phyloP scores from a whole-genome alignment of 1,139 yeast genomes.

The Kodamaea plutei region DNA sequence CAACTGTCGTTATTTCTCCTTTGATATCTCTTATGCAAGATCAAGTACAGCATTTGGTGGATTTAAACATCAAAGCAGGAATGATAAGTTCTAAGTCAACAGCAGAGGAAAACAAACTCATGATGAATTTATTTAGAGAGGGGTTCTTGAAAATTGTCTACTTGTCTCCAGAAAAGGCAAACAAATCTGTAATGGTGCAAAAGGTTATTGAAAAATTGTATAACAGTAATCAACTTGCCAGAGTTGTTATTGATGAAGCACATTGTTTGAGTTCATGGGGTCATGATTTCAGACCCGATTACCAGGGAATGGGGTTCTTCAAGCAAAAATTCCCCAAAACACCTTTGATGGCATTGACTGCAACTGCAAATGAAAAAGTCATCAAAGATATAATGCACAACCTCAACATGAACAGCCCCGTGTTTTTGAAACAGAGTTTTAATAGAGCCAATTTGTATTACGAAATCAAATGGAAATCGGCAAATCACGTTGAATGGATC shows the following conservation, averaged over 20 bases:
- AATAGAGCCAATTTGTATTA: conserved; percentile 84
- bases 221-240: conserved; percentile 56
- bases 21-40: conserved; percentile 96
- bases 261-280: conserved; percentile 99
- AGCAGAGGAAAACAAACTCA: conserved; percentile 58
- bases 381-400: conserved; percentile 80
- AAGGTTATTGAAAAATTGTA: conserved; percentile 58
- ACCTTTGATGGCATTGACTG: conserved; percentile 95
- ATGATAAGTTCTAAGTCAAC: conserved; percentile 81
- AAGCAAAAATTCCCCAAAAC: conserved; percentile 70
- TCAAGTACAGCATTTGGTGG: conserved; percentile 78
- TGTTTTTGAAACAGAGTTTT: conserved; percentile 71
- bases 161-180: conserved; percentile 93
- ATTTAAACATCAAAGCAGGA: conserved; percentile 70
- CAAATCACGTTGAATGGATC: conserved; percentile 58
- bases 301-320: conserved; percentile 73
- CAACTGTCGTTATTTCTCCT: conserved; percentile 92
- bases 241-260: conserved; percentile 95
- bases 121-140: conserved; percentile 56
- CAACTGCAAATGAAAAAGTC: conserved; percentile 94
- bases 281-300: conserved; percentile 96
- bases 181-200: conserved; percentile 68
- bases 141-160: conserved; percentile 77
- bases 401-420: conserved; percentile 52
- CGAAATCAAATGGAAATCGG: conserved; percentile 64